A percentile compares a stretch with the other conserved stretches of the same genome.
Conservation (phyloP, 179 eudicot genomes). For the Beta macrorhiza region DNA sequence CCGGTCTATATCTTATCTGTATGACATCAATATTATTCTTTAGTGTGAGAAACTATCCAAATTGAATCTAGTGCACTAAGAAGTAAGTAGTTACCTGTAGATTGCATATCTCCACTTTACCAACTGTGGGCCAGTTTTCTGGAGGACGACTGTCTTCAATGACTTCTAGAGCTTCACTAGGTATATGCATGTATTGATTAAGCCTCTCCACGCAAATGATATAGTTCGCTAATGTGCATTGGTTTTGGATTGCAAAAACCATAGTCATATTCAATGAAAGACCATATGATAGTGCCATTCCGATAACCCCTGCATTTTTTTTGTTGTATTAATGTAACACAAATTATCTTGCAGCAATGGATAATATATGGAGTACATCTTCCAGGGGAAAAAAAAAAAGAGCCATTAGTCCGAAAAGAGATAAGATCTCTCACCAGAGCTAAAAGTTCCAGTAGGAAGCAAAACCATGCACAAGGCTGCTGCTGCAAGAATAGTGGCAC, state of each 20-base stretch:
- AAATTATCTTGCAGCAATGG: not conserved
- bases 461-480: slow-evolving; percentile 74
- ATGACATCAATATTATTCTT: not conserved
- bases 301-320: slow-evolving; percentile 56
- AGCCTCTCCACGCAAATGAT: slow-evolving; percentile 74
- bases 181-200: slow-evolving; percentile 67
- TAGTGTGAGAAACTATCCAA: not conserved
- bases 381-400: not conserved
- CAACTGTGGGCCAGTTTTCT: slow-evolving; percentile 55
- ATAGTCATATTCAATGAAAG: slow-evolving; percentile 62
- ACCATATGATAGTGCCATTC: slow-evolving; percentile 77
- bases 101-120: slow-evolving; percentile 69
- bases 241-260: slow-evolving; percentile 56
- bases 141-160: slow-evolving; percentile 58
- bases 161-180: slow-evolving; percentile 73
- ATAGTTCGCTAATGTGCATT: slow-evolving; percentile 58
- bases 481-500: slow-evolving; percentile 55
- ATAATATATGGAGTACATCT: not conserved
- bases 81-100: slow-evolving; percentile 44
- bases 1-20: slow-evolving; percentile 43
- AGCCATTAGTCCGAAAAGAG: not conserved
- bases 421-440: slow-evolving; percentile 46
- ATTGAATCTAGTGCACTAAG: not conserved
- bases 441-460: slow-evolving; percentile 71
- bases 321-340: not conserved